Percentiles rank a stretch among this genome's conserved stretches.
phyloP scores from a whole-genome alignment of 768 basidiomycete species.

The Kwoniella heveanensis region DNA sequence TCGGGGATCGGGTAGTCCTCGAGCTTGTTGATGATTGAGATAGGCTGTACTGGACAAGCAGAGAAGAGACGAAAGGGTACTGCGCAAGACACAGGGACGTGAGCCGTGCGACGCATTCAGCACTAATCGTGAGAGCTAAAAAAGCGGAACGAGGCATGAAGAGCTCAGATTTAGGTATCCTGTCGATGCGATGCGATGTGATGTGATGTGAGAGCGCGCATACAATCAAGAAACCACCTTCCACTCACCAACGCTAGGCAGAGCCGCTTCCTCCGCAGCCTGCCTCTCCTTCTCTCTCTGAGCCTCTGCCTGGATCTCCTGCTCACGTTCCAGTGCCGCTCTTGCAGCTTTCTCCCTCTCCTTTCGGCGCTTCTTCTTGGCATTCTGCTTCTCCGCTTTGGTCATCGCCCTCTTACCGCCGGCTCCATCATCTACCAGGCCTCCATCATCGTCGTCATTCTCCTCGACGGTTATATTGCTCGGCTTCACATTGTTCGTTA shows the following conservation, averaged over 20 bases:
- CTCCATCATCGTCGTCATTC: conserved; percentile 9
- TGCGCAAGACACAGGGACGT: neutral
- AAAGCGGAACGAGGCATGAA: too few species aligned
- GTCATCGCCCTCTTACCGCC: conserved; percentile 23
- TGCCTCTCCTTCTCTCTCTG: neutral
- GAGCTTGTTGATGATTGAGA: neutral
- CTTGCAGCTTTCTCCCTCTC: conserved; percentile 22
- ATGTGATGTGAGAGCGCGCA: too few species aligned
- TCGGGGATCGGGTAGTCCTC: conserved; percentile 6
- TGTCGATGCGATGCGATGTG: too few species aligned
- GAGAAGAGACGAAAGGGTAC: conserved; percentile 22
- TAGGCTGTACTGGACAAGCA: conserved; percentile 17
- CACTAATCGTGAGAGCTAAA: too few species aligned
- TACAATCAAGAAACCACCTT: neutral
- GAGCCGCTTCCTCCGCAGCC: neutral
- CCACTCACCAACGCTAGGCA: neutral
- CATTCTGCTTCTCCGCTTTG: conserved; percentile 36
- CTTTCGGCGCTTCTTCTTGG: conserved; percentile 32
- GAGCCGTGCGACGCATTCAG: too few species aligned
- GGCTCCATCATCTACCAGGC: conserved; percentile 9
- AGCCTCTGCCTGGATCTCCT: neutral
- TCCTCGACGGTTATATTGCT: neutral
- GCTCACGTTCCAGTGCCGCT: conserved; percentile 2
- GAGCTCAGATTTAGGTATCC: too few species aligned
- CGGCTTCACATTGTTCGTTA: too few species aligned